phyloP scores from a whole-genome alignment of 441 rosid species.

The Hypseocharis bilobata region DNA sequence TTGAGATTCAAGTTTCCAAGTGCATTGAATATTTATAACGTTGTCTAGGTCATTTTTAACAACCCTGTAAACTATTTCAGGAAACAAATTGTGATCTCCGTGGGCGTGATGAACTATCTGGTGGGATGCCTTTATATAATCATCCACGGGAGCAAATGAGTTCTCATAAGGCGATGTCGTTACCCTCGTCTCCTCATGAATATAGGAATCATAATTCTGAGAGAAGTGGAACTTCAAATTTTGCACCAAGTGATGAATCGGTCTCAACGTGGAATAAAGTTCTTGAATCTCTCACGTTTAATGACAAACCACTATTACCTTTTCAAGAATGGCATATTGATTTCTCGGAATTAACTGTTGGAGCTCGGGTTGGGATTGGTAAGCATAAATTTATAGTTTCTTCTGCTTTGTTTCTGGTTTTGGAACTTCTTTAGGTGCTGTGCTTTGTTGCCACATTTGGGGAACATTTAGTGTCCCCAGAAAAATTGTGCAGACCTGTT shows the following conservation, averaged over 20 bases:
- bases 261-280: conserved; percentile 73
- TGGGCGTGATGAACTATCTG: conserved; percentile 50
- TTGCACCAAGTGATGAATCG: conserved; percentile 38
- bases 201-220: conserved; percentile 55
- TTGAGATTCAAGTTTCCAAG: not conserved
- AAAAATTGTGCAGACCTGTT: too few species aligned
- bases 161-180: conserved; percentile 85
- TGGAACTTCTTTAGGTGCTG: not conserved
- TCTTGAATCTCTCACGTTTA: conserved; percentile 81
- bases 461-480: too few species aligned
- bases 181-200: conserved; percentile 90
- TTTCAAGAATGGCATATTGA: conserved; percentile 92
- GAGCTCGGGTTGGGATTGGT: conserved; percentile 99
- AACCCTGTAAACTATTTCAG: conserved; percentile 30
- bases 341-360: conserved; percentile 81
- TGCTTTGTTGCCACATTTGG: not conserved
- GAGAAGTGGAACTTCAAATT: conserved; percentile 44
- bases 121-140: conserved; percentile 51
- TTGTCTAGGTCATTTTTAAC: conserved; percentile 14
- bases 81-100: conserved; percentile 47
- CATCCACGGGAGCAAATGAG: conserved; percentile 45
- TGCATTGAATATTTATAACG: conserved; percentile 10
- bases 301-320: conserved; percentile 62
- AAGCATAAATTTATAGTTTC: conserved; percentile 20
- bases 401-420: not conserved